A percentile compares a stretch with the other conserved stretches of the same genome.
Evolutionary conservation across 2,329 filamentous ascomycete species (phyloP).

Genomic region (Paraconiothyrium sp.): DNA sequence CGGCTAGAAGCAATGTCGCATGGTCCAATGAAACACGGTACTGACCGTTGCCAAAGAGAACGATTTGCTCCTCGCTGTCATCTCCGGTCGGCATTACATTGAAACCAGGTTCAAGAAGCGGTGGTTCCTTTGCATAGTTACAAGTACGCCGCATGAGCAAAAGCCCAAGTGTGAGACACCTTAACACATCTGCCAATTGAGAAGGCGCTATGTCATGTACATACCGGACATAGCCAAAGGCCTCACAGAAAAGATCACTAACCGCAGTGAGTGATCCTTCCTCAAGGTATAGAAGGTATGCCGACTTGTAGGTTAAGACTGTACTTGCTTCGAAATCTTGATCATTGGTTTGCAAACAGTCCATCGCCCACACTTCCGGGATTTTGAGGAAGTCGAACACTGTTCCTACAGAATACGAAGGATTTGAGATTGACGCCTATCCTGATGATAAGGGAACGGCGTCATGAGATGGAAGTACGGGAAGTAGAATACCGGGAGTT

Average conservation of each 20-base stretch:
- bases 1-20: background rate
- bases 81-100: background rate
- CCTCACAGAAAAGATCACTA: background rate
- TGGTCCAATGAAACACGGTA: background rate
- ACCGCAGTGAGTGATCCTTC: background rate
- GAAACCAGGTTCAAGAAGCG: no score
- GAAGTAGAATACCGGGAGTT: no score
- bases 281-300: background rate
- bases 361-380: background rate
- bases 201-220: background rate
- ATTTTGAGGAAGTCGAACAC: conserved; percentile 1
- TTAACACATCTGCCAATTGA: background rate
- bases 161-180: background rate
- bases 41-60: background rate
- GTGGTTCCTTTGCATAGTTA: no score
- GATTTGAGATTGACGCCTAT: no score
- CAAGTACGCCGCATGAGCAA: background rate
- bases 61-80: background rate
- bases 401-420: background rate
- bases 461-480: no score
- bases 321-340: background rate
- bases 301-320: background rate
- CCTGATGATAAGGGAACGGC: no score
- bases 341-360: background rate
- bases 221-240: background rate